Percentiles rank a stretch among this genome's conserved stretches.
Conservation (phyloP, 1,139 yeast species). For the Suhomyces terraborum region DNA sequence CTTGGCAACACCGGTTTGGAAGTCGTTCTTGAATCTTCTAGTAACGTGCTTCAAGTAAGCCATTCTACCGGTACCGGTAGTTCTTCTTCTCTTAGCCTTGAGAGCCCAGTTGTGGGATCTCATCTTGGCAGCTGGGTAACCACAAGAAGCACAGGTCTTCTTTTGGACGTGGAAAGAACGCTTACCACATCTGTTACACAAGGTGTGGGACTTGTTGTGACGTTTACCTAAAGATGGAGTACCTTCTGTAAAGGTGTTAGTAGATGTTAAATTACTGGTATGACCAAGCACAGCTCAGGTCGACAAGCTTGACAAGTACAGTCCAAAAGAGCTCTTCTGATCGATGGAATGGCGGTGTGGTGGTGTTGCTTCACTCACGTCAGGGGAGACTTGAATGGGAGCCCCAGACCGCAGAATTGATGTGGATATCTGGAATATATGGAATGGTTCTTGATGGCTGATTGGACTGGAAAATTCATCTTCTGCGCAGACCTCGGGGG, state of each 20-base stretch:
- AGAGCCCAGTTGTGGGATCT: slow-evolving; percentile 99
- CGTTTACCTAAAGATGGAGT: slow-evolving; percentile 99
- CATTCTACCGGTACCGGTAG: slow-evolving; percentile 99
- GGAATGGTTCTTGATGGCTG: too few species aligned
- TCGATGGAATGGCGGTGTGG: neutral
- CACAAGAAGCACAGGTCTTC: slow-evolving; percentile 98
- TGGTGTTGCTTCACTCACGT: neutral
- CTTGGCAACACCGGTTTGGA: slow-evolving; percentile 86
- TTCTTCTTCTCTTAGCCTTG: slow-evolving; percentile 99
- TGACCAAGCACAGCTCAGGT: neutral
- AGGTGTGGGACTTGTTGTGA: slow-evolving; percentile 99
- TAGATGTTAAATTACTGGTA: slow-evolving; percentile 7
- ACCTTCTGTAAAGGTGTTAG: slow-evolving; percentile 71
- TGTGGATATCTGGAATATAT: too few species aligned
- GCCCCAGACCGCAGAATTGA: too few species aligned
- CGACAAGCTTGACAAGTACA: neutral
- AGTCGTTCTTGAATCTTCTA: slow-evolving; percentile 98
- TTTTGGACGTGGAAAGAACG: slow-evolving; percentile 99
- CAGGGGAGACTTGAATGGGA: too few species aligned
- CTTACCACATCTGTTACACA: slow-evolving; percentile 99
- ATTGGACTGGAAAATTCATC: neutral
- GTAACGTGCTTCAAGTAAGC: slow-evolving; percentile 94
- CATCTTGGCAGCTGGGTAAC: slow-evolving; percentile 99
- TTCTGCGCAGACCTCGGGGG: too few species aligned
- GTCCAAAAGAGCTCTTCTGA: neutral